Percentiles rank a stretch among this genome's conserved stretches.
These are phyloP conservation scores for Verticillium klebahnii DNA, from an alignment of 2,329 filamentous ascomycete genomes.

Conservation along the genomic window DNA sequence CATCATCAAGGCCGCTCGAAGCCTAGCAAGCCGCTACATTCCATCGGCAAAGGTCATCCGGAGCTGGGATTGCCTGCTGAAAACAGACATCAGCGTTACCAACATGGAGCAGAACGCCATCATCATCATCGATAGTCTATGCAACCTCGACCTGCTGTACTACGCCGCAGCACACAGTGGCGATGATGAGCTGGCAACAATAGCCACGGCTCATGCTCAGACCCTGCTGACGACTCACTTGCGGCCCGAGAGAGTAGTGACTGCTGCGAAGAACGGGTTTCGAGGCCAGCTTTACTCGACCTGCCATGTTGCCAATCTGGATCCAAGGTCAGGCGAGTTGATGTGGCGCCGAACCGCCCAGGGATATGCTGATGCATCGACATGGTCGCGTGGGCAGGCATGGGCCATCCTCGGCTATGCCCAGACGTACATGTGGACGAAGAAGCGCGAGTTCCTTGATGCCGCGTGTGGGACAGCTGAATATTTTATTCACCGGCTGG, in stretches of 20 bases:
- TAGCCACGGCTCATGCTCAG: constrained; percentile 33
- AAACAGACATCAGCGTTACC: constrained; percentile 21
- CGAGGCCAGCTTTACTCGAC: constrained; percentile 22
- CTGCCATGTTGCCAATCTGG: constrained; percentile 43
- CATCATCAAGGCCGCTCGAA: constrained; percentile 38
- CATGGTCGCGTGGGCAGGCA: constrained; percentile 44
- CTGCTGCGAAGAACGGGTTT: constrained; percentile 11
- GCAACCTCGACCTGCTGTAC: constrained; percentile 32
- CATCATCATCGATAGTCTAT: constrained; percentile 38
- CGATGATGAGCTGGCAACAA: constrained; percentile 21
- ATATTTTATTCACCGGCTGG: constrained; percentile 39
- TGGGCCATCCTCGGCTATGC: constrained; percentile 45
- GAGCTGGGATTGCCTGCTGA: constrained; percentile 40
- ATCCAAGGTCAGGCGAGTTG: constrained; percentile 30
- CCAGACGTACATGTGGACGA: constrained; percentile 43
- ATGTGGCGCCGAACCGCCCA: constrained; percentile 39
- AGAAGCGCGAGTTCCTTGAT: constrained; percentile 31
- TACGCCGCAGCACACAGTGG: constrained; percentile 27
- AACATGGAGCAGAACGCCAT: constrained; percentile 24
- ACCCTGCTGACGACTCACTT: constrained; percentile 33
- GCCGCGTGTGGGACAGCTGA: constrained; percentile 38
- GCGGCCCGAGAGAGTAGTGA: constrained; percentile 19
- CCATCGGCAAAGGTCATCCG: constrained; percentile 36
- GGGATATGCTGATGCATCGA: constrained; percentile 37
- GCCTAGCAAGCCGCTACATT: constrained; percentile 37